These are phyloP conservation scores for Globisporangium mamillatum DNA, from an alignment of 352 stramenopile genomes.

Conservation along the genomic window DNA sequence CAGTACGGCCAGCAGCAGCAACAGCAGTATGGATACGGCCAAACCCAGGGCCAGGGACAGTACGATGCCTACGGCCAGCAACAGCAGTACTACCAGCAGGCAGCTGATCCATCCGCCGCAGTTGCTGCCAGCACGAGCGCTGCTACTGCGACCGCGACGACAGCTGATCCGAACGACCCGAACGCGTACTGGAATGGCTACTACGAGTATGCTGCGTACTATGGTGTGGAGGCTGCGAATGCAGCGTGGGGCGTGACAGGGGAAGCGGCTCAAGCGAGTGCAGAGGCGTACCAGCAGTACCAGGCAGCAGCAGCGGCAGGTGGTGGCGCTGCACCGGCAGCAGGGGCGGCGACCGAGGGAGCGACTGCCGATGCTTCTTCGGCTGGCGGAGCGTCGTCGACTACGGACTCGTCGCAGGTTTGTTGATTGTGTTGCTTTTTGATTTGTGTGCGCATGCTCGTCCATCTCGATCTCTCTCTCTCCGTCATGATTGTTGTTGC, in stretches of 20 bases:
- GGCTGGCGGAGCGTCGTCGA: slow-evolving; percentile 15
- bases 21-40: slow-evolving; percentile 41
- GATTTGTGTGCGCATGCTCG: slow-evolving; percentile 3
- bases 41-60: slow-evolving; percentile 33
- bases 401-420: slow-evolving; percentile 47
- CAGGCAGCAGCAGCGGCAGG: slow-evolving; percentile 42
- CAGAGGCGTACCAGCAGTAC: slow-evolving; percentile 72
- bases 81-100: slow-evolving; percentile 73
- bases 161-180: slow-evolving; percentile 78
- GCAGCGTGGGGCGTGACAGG: slow-evolving; percentile 82
- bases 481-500: slow-evolving; percentile 18
- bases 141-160: slow-evolving; percentile 23
- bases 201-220: slow-evolving; percentile 88
- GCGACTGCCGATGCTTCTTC: slow-evolving; percentile 16
- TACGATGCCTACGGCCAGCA: slow-evolving; percentile 82
- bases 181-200: slow-evolving; percentile 90
- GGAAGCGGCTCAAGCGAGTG: slow-evolving; percentile 62
- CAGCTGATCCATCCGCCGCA: slow-evolving; percentile 9
- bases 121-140: slow-evolving; percentile 11
- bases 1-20: slow-evolving; percentile 41
- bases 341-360: slow-evolving; percentile 16
- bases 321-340: slow-evolving; percentile 11
- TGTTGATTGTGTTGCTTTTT: slow-evolving; percentile 50
- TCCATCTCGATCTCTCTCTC: slow-evolving; percentile 15
- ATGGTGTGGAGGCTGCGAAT: slow-evolving; percentile 82